phyloP scores from a whole-genome alignment of 225 moss, liverwort and hornwort species.

The Thuidium tamariscinum region DNA sequence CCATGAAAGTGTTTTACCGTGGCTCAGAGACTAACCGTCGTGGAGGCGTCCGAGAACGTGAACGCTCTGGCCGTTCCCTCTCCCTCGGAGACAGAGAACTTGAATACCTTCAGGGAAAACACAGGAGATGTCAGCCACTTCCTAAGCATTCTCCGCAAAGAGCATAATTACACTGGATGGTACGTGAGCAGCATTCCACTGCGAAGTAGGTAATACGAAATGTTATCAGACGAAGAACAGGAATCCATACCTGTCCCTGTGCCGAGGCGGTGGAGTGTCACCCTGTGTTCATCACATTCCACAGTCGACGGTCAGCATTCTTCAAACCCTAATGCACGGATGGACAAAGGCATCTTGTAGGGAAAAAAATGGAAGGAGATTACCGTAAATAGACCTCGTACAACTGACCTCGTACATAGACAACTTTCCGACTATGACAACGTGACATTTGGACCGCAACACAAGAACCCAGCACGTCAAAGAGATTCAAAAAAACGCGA shows the following conservation, averaged over 20 bases:
- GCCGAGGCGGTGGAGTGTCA: conserved; percentile 41
- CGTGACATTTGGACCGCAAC: no score
- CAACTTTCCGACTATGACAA: not conserved
- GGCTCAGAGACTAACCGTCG: conserved; percentile 53
- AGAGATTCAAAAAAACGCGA: not conserved
- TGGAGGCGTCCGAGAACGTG: conserved; percentile 75
- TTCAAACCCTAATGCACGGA: not conserved
- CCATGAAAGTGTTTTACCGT: not conserved
- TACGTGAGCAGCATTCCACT: not conserved
- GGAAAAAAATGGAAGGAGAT: not conserved
- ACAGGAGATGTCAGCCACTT: not conserved
- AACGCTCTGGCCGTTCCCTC: conserved; percentile 57
- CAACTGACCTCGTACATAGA: not conserved
- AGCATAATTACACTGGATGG: not conserved
- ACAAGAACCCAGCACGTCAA: not conserved
- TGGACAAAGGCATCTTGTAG: not conserved
- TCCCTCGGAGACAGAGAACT: conserved; percentile 78
- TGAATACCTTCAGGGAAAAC: conserved; percentile 47
- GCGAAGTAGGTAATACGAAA: not conserved
- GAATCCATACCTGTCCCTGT: conserved; percentile 21
- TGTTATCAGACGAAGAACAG: not conserved
- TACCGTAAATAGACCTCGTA: not conserved
- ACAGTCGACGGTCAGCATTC: not conserved
- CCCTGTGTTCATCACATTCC: conserved; percentile 10
- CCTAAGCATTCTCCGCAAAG: not conserved